Conservation (phyloP, 2,329 filamentous ascomycete genomes). For the Blastomyces emzantsi region DNA sequence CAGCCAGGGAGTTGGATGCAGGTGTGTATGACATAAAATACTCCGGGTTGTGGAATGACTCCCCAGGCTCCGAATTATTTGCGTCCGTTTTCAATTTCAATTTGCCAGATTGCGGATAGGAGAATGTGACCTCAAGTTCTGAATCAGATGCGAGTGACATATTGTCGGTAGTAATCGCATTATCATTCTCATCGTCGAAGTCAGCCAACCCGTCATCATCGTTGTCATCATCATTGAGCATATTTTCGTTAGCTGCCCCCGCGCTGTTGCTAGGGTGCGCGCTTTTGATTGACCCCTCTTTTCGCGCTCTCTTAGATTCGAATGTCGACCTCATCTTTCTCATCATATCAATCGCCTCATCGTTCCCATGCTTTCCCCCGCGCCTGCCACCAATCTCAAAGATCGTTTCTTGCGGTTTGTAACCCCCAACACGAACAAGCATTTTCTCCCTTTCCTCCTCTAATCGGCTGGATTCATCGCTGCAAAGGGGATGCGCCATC, state of each 20-base stretch:
- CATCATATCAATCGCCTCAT: slow-evolving; percentile 52
- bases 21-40: slow-evolving; percentile 97
- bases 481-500: slow-evolving; percentile 73
- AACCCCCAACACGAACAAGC: slow-evolving; percentile 79
- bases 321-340: slow-evolving; percentile 36
- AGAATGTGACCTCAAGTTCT: slow-evolving; percentile 62
- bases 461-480: slow-evolving; percentile 50
- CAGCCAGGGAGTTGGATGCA: slow-evolving; percentile 66
- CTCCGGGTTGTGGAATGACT: slow-evolving; percentile 69
- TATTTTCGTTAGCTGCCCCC: slow-evolving; percentile 11
- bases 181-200: slow-evolving; percentile 36
- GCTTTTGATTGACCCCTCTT: slow-evolving; percentile 23
- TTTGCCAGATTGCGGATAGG: slow-evolving; percentile 45
- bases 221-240: slow-evolving; percentile 31
- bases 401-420: slow-evolving; percentile 86
- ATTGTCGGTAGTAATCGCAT: slow-evolving; percentile 34
- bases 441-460: slow-evolving; percentile 73
- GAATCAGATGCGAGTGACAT: slow-evolving; percentile 53
- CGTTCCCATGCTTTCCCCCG: slow-evolving; percentile 59
- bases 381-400: slow-evolving; percentile 82
- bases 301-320: slow-evolving; percentile 35
- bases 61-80: slow-evolving; percentile 17
- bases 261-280: slow-evolving; percentile 23
- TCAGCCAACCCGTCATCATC: slow-evolving; percentile 30
- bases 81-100: slow-evolving; percentile 47